Base-by-base conservation (phyloP, 257 asterid genomes). In the Nicotiana attenuata region DNA sequence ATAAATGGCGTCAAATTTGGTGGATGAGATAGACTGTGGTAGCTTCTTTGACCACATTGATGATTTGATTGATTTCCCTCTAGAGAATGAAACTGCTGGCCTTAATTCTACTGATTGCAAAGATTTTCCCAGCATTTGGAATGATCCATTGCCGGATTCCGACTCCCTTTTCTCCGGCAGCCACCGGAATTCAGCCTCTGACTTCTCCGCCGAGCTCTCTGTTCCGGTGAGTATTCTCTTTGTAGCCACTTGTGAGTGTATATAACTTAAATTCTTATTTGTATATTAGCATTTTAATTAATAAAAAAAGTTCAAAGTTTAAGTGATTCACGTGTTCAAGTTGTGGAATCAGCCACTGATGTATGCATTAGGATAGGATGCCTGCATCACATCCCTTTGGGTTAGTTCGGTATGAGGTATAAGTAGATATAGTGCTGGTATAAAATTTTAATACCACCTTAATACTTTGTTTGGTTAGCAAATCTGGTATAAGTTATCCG, bases 11-110 rank as follows among this genome's bases (percentile, higher is more conserved):
- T 83, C 97, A 64, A 92, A 88, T 81, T 87, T 86, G 83, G 76
- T 81, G 64, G 98, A 94, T 71, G 99, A 94, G 68, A 85, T 89
- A 6, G 98, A 93, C 83, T 91, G 97, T 22, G 93, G 89, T 10
- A 93, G 88, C 94, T 94, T 92, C 86, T 94, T 94, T 80, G 98
- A 94, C 78, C 97, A 96, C 85, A 88, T 96, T 65, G 99, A 96
- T 77, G 99, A 96, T 83, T 88, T 96, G 84, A 89, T 94, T 45
- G 97, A 96, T 29, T 96, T 94, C 45, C 99, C 99, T 9, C 85
- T 91, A 0, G 98, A 92, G 55, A 91, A 83, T 76, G 98, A 91
- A 33, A 82, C 87, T 84, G 89, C 81, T 53, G 91, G 87, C 61
- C 87, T 90, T 75, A 80, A 87, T 81, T 86, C 94, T 45, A 88